phyloP scores from a whole-genome alignment of 108 stramenopile species.

The Heterococcus sp. region DNA sequence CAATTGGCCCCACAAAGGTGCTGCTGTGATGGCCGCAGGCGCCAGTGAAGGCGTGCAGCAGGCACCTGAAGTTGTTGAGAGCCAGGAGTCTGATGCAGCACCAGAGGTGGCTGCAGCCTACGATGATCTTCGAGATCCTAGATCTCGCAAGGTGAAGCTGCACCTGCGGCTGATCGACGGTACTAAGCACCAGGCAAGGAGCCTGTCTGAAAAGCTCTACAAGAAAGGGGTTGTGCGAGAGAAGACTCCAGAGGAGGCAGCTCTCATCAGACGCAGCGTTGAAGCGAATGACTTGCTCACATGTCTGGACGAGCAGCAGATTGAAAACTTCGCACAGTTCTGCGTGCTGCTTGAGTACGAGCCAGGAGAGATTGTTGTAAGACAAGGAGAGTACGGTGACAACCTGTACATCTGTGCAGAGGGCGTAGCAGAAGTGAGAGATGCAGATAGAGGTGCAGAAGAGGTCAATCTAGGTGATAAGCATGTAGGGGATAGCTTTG shows the following conservation, averaged over 20 bases:
- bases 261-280: slow-evolving; percentile 51
- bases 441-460: slow-evolving; percentile 23
- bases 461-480: slow-evolving; percentile 21
- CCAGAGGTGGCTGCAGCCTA: too few relatives aligned
- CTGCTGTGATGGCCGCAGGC: too few relatives aligned
- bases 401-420: not conserved
- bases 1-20: too few relatives aligned
- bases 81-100: too few relatives aligned
- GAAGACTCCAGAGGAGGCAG: not conserved
- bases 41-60: too few relatives aligned
- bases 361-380: slow-evolving; percentile 53
- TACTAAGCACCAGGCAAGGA: not conserved
- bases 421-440: slow-evolving; percentile 29
- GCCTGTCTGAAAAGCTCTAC: not conserved
- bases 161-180: not conserved
- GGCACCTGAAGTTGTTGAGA: too few relatives aligned
- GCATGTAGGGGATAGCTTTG: not conserved
- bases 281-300: slow-evolving; percentile 58
- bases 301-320: slow-evolving; percentile 63
- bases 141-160: not conserved
- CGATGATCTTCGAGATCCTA: not conserved
- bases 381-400: slow-evolving; percentile 57
- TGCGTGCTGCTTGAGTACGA: slow-evolving; percentile 44
- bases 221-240: not conserved
- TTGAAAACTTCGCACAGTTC: slow-evolving; percentile 49